Base-by-base conservation (phyloP, 495 filamentous ascomycete species). In the Talaromyces stipitatus region DNA sequence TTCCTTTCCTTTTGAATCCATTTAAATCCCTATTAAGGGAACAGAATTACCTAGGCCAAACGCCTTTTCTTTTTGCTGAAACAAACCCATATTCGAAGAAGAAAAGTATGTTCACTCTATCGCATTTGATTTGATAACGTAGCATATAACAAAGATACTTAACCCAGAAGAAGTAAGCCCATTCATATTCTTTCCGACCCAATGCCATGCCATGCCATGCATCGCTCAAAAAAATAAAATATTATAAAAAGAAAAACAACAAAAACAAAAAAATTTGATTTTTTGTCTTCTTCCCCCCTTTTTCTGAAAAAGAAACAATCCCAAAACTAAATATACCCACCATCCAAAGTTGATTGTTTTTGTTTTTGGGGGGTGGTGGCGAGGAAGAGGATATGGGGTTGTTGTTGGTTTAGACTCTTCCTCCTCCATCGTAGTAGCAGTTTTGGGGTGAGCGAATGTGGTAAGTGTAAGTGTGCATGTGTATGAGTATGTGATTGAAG, bases 131-230 rank as follows among this genome's bases (percentile, higher is more conserved):
- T 24, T 48, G 24, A 48, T 16, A n/a, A 41, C 36, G 36, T 41
- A 41, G 36, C 36, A 41, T 46, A 55, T 14, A n/a, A 53, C 50
- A 45, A 24, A 14, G 18, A 23, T 32, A 32, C 30, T 23, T 45
- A 55, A 55, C 54, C 36, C 32, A 55, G 33, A 46, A 27, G 12
- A 12, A 33, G 12, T 7, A 33, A 48, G 20, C 54, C 54, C 24
- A 43, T 43, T 55, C n/a, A n/a, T n/a, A n/a, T n/a, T 55, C 36
- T 28, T 55, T 55, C 36, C 54, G 18, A 55, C 32, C 54, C 54
- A 41, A 54, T 54, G 52, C 52, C 52, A 48, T 48, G 45, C 45
- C 45, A 55, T 55, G 54, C 54, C 54, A 55, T 55, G 54, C 54
- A 55, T 55, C 54, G 54, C 54, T 55, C 54, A 55, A 55, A 55